Evolutionary conservation across 768 basidiomycete species (phyloP).

Genomic region (Paxillus involutus): DNA sequence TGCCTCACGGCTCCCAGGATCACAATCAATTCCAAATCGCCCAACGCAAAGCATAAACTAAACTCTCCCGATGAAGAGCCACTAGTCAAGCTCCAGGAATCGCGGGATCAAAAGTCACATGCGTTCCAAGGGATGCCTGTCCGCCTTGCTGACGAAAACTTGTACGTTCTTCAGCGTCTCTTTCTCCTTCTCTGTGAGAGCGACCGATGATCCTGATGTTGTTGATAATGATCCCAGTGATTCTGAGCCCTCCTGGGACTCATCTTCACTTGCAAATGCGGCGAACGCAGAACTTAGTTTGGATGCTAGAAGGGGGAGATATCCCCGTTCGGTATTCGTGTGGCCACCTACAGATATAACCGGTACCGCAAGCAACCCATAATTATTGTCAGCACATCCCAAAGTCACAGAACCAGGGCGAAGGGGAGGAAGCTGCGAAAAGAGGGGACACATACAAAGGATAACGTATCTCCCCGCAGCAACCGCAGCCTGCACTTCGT

Average conservation of each 20-base stretch:
- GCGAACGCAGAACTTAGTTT: conserved; percentile 58
- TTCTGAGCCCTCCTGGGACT: neutral
- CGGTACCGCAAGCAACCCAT: conserved; percentile 14
- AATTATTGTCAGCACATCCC: conserved; percentile 6
- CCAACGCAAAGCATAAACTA: neutral
- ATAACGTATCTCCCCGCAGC: conserved; percentile 78
- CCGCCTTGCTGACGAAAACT: conserved; percentile 70
- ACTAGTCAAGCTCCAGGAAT: too few relatives aligned
- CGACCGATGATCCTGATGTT: conserved; percentile 20
- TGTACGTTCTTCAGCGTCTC: conserved; percentile 38
- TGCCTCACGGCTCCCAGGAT: neutral
- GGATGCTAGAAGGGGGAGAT: conserved; percentile 71
- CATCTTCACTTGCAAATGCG: conserved; percentile 27
- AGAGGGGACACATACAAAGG: conserved; percentile 57
- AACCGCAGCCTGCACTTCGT: conserved; percentile 82
- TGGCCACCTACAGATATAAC: conserved; percentile 64
- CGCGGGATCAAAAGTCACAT: conserved; percentile 38
- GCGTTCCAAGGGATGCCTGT: conserved; percentile 73
- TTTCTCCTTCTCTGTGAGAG: conserved; percentile 33
- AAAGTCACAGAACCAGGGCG: conserved; percentile 13
- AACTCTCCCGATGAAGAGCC: neutral
- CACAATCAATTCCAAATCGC: too few relatives aligned
- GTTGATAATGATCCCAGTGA: conserved; percentile 27
- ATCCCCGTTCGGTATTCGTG: conserved; percentile 94
- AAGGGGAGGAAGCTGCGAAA: neutral